Percentiles rank a stretch among this genome's conserved stretches.
Evolutionary conservation across 306 rosid species (phyloP).

Genomic region (Echinosophora koreensis): DNA sequence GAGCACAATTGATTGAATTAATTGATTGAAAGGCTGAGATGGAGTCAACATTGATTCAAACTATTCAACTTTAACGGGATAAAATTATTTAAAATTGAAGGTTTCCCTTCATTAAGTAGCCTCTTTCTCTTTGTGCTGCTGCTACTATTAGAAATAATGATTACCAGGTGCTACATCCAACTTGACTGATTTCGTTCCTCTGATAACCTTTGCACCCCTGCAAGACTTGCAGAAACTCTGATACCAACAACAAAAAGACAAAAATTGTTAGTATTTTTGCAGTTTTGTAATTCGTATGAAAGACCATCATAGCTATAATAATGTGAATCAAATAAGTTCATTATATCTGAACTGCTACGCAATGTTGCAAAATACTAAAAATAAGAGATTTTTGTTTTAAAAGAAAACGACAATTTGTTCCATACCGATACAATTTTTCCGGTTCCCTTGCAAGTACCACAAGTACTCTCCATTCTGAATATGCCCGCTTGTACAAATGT

Average conservation of each 20-base stretch:
- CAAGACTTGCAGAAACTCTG: slow-evolving; percentile 79
- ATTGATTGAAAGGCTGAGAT: neutral
- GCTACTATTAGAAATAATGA: neutral
- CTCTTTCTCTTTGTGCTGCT: neutral
- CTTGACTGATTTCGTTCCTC: slow-evolving; percentile 77
- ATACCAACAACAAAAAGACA: slow-evolving; percentile 29
- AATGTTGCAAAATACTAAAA: neutral
- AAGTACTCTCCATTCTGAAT: slow-evolving; percentile 87
- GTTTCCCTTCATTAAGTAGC: slow-evolving; percentile 33
- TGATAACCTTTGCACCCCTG: slow-evolving; percentile 73
- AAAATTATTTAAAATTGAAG: slow-evolving; percentile 15
- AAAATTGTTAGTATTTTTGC: slow-evolving; percentile 11
- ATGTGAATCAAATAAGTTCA: slow-evolving; percentile 12
- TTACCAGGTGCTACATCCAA: slow-evolving; percentile 77
- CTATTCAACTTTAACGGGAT: neutral
- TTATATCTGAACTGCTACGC: neutral
- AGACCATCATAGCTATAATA: slow-evolving; percentile 9
- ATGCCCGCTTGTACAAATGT: slow-evolving; percentile 82
- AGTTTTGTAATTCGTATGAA: slow-evolving; percentile 3
- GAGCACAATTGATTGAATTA: neutral
- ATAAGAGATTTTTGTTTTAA: neutral
- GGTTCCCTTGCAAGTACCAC: slow-evolving; percentile 78
- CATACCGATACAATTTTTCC: slow-evolving; percentile 85
- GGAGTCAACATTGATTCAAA: slow-evolving; percentile 18
- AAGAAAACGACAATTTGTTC: neutral